These are phyloP conservation scores for Senecio squalidus DNA, from an alignment of 140 eudicot species.

Conservation along the genomic window DNA sequence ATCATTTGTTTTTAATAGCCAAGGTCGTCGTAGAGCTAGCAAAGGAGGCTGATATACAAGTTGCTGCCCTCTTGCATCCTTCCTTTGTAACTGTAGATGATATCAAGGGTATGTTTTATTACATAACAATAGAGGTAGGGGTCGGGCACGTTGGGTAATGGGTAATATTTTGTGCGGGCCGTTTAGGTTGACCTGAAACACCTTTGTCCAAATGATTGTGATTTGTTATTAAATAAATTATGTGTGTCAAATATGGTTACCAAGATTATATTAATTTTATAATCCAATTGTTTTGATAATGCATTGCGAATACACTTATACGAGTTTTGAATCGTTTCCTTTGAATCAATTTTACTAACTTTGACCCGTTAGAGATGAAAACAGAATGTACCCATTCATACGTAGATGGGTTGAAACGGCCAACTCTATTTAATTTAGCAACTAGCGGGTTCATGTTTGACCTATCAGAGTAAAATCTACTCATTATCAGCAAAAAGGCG, in stretches of 20 bases:
- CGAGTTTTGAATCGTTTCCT: too few species aligned
- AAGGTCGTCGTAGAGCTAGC: constrained; percentile 69
- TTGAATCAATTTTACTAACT: too few species aligned
- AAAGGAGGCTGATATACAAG: constrained; percentile 52
- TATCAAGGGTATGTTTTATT: constrained; percentile 47
- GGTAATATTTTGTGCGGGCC: not conserved
- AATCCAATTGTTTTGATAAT: too few species aligned
- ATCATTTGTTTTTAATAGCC: constrained; percentile 27
- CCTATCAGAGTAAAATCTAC: too few species aligned
- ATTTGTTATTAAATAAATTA: not conserved
- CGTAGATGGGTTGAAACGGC: too few species aligned
- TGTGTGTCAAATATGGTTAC: not conserved
- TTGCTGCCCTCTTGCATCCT: constrained; percentile 68
- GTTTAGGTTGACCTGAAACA: not conserved
- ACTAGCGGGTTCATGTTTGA: too few species aligned
- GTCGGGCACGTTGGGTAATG: not conserved
- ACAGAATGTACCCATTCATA: too few species aligned
- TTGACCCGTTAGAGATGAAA: not conserved
- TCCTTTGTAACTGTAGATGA: constrained; percentile 53
- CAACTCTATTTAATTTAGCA: too few species aligned
- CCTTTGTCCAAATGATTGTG: not conserved
- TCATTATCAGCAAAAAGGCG: too few species aligned
- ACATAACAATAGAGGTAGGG: not conserved
- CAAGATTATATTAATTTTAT: too few species aligned
- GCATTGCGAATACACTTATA: too few species aligned